Conservation (phyloP, 2,329 filamentous ascomycete species). For the Epicoccum sorghinum region DNA sequence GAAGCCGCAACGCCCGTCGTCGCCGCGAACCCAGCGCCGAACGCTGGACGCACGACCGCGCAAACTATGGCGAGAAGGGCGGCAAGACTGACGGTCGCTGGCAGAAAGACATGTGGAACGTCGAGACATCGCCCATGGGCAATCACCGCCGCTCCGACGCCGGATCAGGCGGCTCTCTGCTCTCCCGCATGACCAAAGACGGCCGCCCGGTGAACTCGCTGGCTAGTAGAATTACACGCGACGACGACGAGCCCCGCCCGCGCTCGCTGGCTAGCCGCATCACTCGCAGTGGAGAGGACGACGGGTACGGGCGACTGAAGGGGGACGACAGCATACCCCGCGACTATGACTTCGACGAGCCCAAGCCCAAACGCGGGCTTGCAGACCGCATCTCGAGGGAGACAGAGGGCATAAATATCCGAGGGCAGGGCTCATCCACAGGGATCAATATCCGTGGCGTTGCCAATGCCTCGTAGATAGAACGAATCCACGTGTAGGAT, state of each 20-base stretch:
- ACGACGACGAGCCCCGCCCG: conserved; percentile 17
- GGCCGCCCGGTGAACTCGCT: conserved; percentile 39
- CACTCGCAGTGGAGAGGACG: conserved; percentile 32
- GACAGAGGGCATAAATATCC: conserved; percentile 41
- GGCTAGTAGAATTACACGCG: conserved; percentile 41
- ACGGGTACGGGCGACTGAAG: conserved; percentile 40
- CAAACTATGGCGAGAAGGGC: conserved; percentile 30
- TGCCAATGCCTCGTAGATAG: conserved; percentile 37
- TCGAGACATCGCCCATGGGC: conserved; percentile 49
- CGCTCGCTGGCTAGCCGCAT: conserved; percentile 39
- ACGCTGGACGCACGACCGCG: conserved; percentile 41
- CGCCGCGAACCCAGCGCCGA: conserved; percentile 33
- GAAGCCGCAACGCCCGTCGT: conserved; percentile 42
- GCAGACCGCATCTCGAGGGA: conserved; percentile 17
- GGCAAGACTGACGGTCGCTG: conserved; percentile 26
- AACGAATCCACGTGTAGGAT: no score
- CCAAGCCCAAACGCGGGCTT: conserved; percentile 24
- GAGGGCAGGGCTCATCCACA: conserved; percentile 28
- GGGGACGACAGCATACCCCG: conserved; percentile 35
- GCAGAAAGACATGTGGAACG: conserved; percentile 31
- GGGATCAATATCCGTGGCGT: conserved; percentile 43
- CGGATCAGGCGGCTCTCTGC: conserved; percentile 33
- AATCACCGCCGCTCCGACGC: conserved; percentile 52
- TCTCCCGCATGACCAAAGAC: conserved; percentile 45
- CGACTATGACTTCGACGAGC: conserved; percentile 35